Evolutionary conservation across 169 alveolate genomes (phyloP), one percentile per base, ranked within the genome.

Genomic region (Cystoisospora suis): DNA sequence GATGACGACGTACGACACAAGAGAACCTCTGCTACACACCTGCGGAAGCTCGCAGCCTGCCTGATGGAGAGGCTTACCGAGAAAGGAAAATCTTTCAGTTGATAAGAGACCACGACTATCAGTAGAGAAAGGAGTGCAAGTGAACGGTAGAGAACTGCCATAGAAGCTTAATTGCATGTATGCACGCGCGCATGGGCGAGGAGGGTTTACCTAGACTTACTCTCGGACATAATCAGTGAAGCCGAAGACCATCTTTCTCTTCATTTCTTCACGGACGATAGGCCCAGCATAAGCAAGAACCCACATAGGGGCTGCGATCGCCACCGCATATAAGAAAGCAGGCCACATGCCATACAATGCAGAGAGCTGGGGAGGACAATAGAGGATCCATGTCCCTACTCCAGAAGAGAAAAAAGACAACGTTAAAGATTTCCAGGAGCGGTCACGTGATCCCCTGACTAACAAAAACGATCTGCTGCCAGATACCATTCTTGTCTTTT

Each of bases 301-400:
- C 83, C 46, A 40, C 83, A 72, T 34, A 17, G 83, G 83, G 58
- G 27, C 3, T 2, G 83, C 56, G 38, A 72, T 9, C 47, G 83
- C 83, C 47, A 72, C 56, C 42, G 56, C 83, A 53, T 72, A 72
- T 46, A 72, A 53, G 15, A 72, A 36, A 29, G 45, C 83, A 1
- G 83, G 58, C 46, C 56, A 34, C 29, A 72, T 4, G 56, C 83
- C 83, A 38, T 72, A 36, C 32, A 40, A 9, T 3, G 47, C 36
- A 29, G 83, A 72, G 58, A 72, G 56, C 27, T 72, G 38, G 0
- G 83, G 32, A 34, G 83, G 83, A 53, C 46, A 40, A 38, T 72
- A 72, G 38, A 72, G 32, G 32, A 72, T 72, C 83, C 83, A 72
- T 17, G 83, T 40, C 36, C 83, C 83, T 9, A 72, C 83, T 29